Evolutionary conservation across 495 filamentous ascomycete genomes (phyloP).

Genomic region (Astrocystis sublimbata): DNA sequence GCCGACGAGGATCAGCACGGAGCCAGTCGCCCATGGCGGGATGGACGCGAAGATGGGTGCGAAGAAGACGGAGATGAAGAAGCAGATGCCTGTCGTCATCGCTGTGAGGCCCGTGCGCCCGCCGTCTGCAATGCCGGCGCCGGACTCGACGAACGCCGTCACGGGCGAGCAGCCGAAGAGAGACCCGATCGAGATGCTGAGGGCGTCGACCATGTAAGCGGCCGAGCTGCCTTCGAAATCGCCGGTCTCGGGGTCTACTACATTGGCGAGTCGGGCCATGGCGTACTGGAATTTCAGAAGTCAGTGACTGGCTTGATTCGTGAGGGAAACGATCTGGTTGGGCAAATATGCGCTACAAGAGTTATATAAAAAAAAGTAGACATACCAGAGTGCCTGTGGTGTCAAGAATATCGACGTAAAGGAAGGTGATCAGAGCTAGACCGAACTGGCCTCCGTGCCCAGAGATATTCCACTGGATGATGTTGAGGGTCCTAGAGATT

Average conservation of each 20-base stretch:
- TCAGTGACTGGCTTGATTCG: constrained; percentile 17
- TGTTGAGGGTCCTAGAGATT: constrained; percentile 64
- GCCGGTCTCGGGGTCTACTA: constrained; percentile 69
- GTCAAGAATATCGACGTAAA: constrained; percentile 83
- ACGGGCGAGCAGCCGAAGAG: constrained; percentile 74
- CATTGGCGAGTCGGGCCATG: constrained; percentile 75
- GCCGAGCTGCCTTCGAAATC: constrained; percentile 79
- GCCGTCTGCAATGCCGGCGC: constrained; percentile 81
- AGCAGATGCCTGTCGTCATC: constrained; percentile 72
- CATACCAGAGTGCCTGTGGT: constrained; percentile 64
- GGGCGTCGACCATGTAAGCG: constrained; percentile 77
- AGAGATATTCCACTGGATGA: constrained; percentile 67
- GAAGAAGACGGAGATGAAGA: constrained; percentile 86
- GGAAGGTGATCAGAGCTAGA: constrained; percentile 77
- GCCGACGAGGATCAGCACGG: constrained; percentile 77
- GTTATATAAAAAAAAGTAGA: neutral
- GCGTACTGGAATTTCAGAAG: constrained; percentile 52
- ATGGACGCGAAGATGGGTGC: constrained; percentile 84
- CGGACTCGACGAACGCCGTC: constrained; percentile 81
- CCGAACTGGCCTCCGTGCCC: constrained; percentile 67
- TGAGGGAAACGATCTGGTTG: too few species aligned
- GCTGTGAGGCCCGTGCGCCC: constrained; percentile 80
- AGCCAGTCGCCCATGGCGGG: constrained; percentile 81
- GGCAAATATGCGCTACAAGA: neutral
- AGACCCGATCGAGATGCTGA: constrained; percentile 74